Evolutionary conservation across 805 yeast species (phyloP), one percentile per base, ranked within the genome.

Genomic region (Wickerhamiella siamensis): DNA sequence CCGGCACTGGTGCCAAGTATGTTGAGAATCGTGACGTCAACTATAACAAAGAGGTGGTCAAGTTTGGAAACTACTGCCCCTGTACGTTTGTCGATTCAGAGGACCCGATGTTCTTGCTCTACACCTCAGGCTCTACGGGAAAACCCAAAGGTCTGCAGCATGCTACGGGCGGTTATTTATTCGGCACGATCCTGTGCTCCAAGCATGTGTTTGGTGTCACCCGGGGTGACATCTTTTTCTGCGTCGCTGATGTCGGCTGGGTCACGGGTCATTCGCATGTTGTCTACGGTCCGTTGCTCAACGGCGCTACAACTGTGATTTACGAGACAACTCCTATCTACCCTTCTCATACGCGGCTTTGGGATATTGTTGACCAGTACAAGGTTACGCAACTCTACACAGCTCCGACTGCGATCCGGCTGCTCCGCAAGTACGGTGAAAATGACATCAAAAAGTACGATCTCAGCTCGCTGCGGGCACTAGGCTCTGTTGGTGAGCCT

Each of bases 401-500:
- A 52, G 96, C 96, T 14, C 96, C 95, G 57, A 87, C 96, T 36
- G 95, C 95, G 17, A 69, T 87, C 57, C 77, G 95, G 65, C 71
- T 86, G 59, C 76, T 87, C 60, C 72, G 74, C 57, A 73, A 84
- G 60, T 88, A 88, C 36, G 95, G 96, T 51, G 81, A 81, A 56
- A 70, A 74, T 32, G 77, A 71, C 58, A 80, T 87, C 55, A 74
- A 79, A 51, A 29, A 39, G 35, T 44, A 34, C 34, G 84, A 83
- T 58, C 71, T 83, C 48, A 73, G 80, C 10, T 74, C 87, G 8
- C 63, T 86, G 53, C 75, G 95, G 61, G 83, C 84, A 18, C 70
- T 86, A 49, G 95, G 95, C 44, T 81, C 95, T 15, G 96, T 87
- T 43, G 96, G 96, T 62, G 96, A 87, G 66, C 95, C 96, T 51